Conservation (phyloP, 805 yeast species). For the Ogataea corticis region DNA sequence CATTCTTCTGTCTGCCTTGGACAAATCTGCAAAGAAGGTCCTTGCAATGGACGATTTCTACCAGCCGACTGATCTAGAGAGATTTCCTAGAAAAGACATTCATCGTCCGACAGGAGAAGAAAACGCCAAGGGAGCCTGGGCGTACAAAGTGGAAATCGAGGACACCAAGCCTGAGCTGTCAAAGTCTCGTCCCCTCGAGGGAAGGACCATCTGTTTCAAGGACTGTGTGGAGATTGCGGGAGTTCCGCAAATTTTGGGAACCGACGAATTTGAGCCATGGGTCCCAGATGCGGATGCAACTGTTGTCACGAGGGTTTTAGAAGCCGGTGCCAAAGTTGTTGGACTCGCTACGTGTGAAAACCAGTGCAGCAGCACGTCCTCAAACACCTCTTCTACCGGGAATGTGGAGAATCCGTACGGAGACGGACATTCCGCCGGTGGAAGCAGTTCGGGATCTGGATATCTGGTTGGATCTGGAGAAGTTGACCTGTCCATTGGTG, state of each 20-base stretch:
- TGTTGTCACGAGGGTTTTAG: slow-evolving; percentile 35
- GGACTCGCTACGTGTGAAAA: slow-evolving; percentile 41
- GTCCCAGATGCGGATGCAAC: slow-evolving; percentile 39
- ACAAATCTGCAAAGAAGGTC: slow-evolving; percentile 28
- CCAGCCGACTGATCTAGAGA: slow-evolving; percentile 31
- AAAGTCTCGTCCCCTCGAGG: slow-evolving; percentile 33
- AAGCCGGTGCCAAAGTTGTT: slow-evolving; percentile 36
- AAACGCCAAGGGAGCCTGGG: slow-evolving; percentile 37
- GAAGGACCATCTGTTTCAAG: slow-evolving; percentile 34
- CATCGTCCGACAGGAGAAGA: slow-evolving; percentile 26
- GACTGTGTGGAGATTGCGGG: slow-evolving; percentile 38
- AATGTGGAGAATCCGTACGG: slow-evolving; percentile 45
- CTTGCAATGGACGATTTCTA: slow-evolving; percentile 33
- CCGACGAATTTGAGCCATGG: slow-evolving; percentile 36
- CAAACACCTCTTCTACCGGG: slow-evolving; percentile 41
- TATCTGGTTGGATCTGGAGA: slow-evolving; percentile 45
- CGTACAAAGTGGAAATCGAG: slow-evolving; percentile 26
- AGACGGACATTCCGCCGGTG: slow-evolving; percentile 37
- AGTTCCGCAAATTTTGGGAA: slow-evolving; percentile 39
- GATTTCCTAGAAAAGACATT: slow-evolving; percentile 36
- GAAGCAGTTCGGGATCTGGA: slow-evolving; percentile 51
- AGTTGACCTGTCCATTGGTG: slow-evolving; percentile 41
- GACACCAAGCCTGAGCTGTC: slow-evolving; percentile 30
- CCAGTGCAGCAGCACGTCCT: slow-evolving; percentile 29
- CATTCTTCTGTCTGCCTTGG: slow-evolving; percentile 30